A percentile compares a stretch with the other conserved stretches of the same genome.
Evolutionary conservation across 1,139 yeast species (phyloP).

Genomic region (Yamadazyma kanchanaburiensis): DNA sequence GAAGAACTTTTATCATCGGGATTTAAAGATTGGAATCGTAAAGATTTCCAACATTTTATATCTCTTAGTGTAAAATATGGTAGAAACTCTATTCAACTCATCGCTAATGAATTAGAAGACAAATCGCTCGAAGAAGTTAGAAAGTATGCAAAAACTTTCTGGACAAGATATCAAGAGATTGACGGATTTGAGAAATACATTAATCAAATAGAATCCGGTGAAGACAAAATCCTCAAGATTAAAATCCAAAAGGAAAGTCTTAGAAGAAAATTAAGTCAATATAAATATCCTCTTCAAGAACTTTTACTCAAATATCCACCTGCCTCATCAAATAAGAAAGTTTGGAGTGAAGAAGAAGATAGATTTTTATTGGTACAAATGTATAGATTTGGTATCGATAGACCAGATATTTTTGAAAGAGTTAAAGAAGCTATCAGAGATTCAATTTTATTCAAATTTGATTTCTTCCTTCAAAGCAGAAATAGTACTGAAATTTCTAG

Average conservation of each 20-base stretch:
- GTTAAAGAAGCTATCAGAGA: slow-evolving; percentile 60
- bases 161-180: slow-evolving; percentile 61
- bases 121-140: slow-evolving; percentile 67
- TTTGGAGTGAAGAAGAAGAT: slow-evolving; percentile 73
- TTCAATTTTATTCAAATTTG: slow-evolving; percentile 63
- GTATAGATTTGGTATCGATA: slow-evolving; percentile 63
- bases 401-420: slow-evolving; percentile 61
- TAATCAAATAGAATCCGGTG: slow-evolving; percentile 71
- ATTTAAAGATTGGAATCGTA: slow-evolving; percentile 64
- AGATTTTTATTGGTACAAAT: slow-evolving; percentile 64
- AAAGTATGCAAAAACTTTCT: slow-evolving; percentile 63
- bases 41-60: slow-evolving; percentile 69
- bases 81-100: slow-evolving; percentile 57
- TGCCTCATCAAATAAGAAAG: slow-evolving; percentile 50
- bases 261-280: slow-evolving; percentile 59
- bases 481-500: slow-evolving; percentile 62
- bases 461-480: slow-evolving; percentile 70
- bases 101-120: slow-evolving; percentile 61
- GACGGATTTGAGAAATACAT: slow-evolving; percentile 72
- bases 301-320: slow-evolving; percentile 61
- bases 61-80: slow-evolving; percentile 64
- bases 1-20: slow-evolving; percentile 55
- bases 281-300: slow-evolving; percentile 63
- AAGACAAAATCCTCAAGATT: slow-evolving; percentile 57
- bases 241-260: slow-evolving; percentile 65